Base-by-base conservation (phyloP, 2,329 filamentous ascomycete species). In the Verticillium albo-atrum region DNA sequence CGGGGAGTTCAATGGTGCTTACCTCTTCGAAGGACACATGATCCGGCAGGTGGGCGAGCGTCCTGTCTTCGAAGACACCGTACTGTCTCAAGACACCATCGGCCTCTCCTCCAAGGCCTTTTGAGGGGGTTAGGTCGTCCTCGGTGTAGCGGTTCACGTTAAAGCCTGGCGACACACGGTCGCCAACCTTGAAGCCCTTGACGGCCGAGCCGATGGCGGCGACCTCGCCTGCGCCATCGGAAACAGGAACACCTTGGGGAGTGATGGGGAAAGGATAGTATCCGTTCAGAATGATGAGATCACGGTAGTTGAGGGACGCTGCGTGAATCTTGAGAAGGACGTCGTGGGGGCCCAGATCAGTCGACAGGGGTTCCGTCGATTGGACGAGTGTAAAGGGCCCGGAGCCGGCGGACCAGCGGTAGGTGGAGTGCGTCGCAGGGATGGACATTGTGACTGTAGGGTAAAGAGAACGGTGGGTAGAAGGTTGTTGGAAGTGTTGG, bases 161-260 rank as follows among this genome's bases (percentile, higher is more conserved):
- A 17, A 66, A 72, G 6, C 73, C 73, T 5, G 76, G 74, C 2
- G 70, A 66, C 7, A 73, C 77, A 0, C 72, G 67, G 55, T 78
- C 74, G 0, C 77, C 75, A 4, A 72, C 51, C 2, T 47, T 58
- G 12, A 78, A 63, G 2, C 59, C 42, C 14, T 61, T 68, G 17
- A 76, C 74, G 28, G 66, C 68, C 0, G 74, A 68, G 1, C 77
- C 77, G 0, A 75, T 61, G 0, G 68, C 70, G 4, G 77, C 62
- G 2, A 80, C 66, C 59, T 79, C 75, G 2, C 75, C 75, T 0
- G 75, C 74, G 4, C 73, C 74, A 37, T 82, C 79, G 32, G 75
- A 76, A 28, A 73, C 68, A 1, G 62, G 63, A 10, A 73, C 56
- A 7, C 69, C 70, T 6, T 70, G 63, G 0, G 71, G 68, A 1